Base-by-base conservation (phyloP, 768 basidiomycete species). In the Goffeauzyma gilvescens region DNA sequence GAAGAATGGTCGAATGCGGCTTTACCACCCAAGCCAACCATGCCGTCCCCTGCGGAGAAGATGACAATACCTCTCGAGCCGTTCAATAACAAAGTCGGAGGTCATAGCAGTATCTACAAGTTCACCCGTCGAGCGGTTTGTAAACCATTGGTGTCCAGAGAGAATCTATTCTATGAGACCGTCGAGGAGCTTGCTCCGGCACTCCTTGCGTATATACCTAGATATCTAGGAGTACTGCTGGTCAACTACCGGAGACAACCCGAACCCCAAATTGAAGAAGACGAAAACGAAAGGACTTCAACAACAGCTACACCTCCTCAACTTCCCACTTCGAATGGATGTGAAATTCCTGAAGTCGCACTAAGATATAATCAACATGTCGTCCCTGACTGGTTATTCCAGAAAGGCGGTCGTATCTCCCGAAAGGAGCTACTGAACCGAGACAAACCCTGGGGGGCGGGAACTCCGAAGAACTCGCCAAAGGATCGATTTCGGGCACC, bases 81-180 rank as follows among this genome's bases (percentile, higher is more conserved):
- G 5, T 98, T 95, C 66, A 77, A 83, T 37, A 93, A 98, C 55
- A 89, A 96, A 66, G 93, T 98, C 23, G 93, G 93, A 31, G 93
- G 93, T 3, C 93, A 98, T 61, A 84, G 75, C 51, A 81, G 85
- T 44, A 93, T 98, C 55, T 96, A 96, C 66, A 87, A 89, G 58
- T 96, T 98, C 52, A 95, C 89, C 3, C 85, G 85, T 57, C 74
- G 87, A 50, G 90, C 93, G 6, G 87, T 98, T 13, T 98, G 93
- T 71, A 98, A 98, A 89, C 90, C 90, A 13, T 75, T 98, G 6
- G 87, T 93, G 23, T 87, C 84, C 3, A 76, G 89, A 44, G 93
- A 98, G 66, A 98, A 98, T 58, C 69, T 93, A 35, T 95, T 98
- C 59, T 98, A 98, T 60, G 93, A 98, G 61, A 75, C 87, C 2